These are phyloP conservation scores for Neofusicoccum laricinum DNA, from an alignment of 2,329 filamentous ascomycete species.

Conservation along the genomic window DNA sequence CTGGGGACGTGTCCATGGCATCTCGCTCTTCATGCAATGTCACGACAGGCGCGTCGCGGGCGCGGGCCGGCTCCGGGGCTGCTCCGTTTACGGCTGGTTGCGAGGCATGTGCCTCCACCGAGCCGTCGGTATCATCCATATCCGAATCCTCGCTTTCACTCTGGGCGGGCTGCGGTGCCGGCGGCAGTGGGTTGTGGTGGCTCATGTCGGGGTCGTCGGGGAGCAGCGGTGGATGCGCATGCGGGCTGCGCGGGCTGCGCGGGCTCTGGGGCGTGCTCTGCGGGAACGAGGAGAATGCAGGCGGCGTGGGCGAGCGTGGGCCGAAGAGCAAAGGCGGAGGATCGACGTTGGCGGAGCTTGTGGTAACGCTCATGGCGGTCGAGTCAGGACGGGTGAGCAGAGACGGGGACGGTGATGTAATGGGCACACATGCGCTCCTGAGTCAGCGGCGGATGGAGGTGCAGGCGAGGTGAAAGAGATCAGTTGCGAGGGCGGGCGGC, in stretches of 20 bases:
- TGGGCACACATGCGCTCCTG: neutral
- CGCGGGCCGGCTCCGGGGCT: neutral
- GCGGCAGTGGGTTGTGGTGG: conserved; percentile 29
- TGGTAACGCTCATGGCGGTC: conserved; percentile 38
- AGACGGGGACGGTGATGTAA: neutral
- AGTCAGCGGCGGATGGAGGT: neutral
- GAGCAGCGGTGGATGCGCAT: conserved; percentile 19
- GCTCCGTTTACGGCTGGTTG: neutral
- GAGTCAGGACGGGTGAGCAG: neutral
- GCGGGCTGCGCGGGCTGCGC: conserved; percentile 11
- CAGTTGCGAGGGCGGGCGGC: neutral
- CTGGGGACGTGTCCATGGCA: conserved; percentile 39
- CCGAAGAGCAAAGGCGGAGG: conserved; percentile 36
- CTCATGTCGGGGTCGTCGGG: conserved; percentile 34
- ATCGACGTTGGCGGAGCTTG: conserved; percentile 29
- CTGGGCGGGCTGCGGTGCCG: conserved; percentile 28
- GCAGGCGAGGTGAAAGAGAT: neutral
- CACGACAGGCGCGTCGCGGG: neutral
- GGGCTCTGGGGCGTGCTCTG: conserved; percentile 21
- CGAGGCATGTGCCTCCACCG: neutral
- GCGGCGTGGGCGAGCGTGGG: conserved; percentile 30
- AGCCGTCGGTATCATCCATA: conserved; percentile 31
- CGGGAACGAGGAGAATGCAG: conserved; percentile 31
- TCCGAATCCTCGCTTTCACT: conserved; percentile 17
- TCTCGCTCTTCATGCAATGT: conserved; percentile 27